Evolutionary conservation across 768 basidiomycete genomes (phyloP), one percentile per base, ranked within the genome.

Genomic region (Lyophyllum atratum): DNA sequence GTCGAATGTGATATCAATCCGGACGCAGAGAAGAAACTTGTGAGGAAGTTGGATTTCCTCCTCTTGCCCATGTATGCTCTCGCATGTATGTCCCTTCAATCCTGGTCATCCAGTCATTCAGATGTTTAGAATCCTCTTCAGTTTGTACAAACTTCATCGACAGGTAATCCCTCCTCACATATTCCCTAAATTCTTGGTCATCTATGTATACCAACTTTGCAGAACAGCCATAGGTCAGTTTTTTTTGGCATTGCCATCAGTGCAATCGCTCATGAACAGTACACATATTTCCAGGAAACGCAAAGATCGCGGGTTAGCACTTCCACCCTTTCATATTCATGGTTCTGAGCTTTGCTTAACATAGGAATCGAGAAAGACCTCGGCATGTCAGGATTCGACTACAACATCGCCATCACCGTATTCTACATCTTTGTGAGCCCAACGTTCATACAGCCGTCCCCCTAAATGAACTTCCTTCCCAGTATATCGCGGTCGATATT

Each of bases 1-100:
- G 26, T 28, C n/a, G 44, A 48, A 21, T 19, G 44, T 39, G 19
- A 43, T 19, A 62, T 66, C 21, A 48, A 65, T 43, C 50, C 64
- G 0, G 66, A 69, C 40, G 75, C 74, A 22, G 77, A 77, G 59
- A 69, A 58, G 24, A 66, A 64, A 2, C 70, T 77, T 17, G 64
- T 78, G 19, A 66, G 68, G 51, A 77, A 76, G 58, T 58, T 78
- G 28, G 76, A 77, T 62, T 42, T 64, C 1, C 54, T 56, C 39
- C 69, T 77, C 24, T 49, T 77, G 31, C 76, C 76, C 14, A 48
- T 70, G 55, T 68, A 64, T 26, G 60, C 63, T 11, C 24, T 69
- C 11, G 61, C 66, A 31, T 68, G 68, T 67, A 42, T 52, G 66
- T 56, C 15, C 24, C 2, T 25, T 22, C 28, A 17, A n/a, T n/a